Conservation (phyloP, 768 basidiomycete species). For the Xerocomellus amylosporus region DNA sequence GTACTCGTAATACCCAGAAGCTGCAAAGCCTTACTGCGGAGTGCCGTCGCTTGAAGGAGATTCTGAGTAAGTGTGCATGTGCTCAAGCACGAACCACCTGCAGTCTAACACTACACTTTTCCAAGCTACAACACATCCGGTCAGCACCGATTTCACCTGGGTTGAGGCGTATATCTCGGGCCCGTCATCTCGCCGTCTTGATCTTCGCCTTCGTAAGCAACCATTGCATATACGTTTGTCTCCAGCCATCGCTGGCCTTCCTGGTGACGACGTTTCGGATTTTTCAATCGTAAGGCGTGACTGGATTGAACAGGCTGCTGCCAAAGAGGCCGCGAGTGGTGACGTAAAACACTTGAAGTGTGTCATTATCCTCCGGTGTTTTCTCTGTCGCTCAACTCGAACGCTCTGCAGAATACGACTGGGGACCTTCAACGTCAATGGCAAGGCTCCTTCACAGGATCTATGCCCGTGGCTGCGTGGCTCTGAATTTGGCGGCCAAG, state of each 20-base stretch:
- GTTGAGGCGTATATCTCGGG: slow-evolving; percentile 11
- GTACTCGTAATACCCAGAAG: slow-evolving; percentile 40
- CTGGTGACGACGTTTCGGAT: slow-evolving; percentile 61
- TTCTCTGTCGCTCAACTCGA: neutral
- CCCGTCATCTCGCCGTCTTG: slow-evolving; percentile 24
- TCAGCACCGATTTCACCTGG: slow-evolving; percentile 19
- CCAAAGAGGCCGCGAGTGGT: slow-evolving; percentile 28
- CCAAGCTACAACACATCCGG: slow-evolving; percentile 12
- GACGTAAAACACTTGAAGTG: slow-evolving; percentile 26
- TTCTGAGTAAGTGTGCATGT: slow-evolving; percentile 47
- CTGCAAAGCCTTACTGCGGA: slow-evolving; percentile 50
- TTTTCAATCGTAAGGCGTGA: slow-evolving; percentile 57
- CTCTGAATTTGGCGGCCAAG: neutral
- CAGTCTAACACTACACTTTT: neutral
- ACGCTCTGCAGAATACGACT: slow-evolving; percentile 50
- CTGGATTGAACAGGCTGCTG: slow-evolving; percentile 54
- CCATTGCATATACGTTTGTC: slow-evolving; percentile 59
- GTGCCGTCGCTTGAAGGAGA: slow-evolving; percentile 55
- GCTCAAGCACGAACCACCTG: neutral
- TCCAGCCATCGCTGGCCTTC: slow-evolving; percentile 55
- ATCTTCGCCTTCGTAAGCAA: slow-evolving; percentile 50
- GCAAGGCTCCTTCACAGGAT: slow-evolving; percentile 69
- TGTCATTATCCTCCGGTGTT: neutral
- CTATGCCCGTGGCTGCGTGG: slow-evolving; percentile 62
- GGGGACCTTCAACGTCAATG: slow-evolving; percentile 87